Percentiles rank a stretch among this genome's conserved stretches.
phyloP scores from a whole-genome alignment of 2,329 filamentous ascomycete species.

The Pseudogymnoascus sp. region DNA sequence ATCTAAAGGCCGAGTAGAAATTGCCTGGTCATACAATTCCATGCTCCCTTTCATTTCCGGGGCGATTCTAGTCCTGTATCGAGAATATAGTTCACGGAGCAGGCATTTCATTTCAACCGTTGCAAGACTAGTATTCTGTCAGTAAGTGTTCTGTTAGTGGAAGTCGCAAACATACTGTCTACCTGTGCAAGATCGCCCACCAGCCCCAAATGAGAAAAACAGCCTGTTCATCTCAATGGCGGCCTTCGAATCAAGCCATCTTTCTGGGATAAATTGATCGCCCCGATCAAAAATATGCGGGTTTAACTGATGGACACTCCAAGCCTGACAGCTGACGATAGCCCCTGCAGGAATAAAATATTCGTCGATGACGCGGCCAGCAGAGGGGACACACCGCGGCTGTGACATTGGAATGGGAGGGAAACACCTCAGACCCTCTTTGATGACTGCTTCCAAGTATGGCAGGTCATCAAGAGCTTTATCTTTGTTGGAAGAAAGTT shows the following conservation, averaged over 20 bases:
- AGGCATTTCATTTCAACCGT: conserved; percentile 63
- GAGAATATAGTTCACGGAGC: conserved; percentile 55
- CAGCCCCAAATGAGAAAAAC: conserved; percentile 61
- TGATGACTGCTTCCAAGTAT: conserved; percentile 58
- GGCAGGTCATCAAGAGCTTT: conserved; percentile 44
- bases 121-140: conserved; percentile 43
- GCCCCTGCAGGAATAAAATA: conserved; percentile 47
- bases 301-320: conserved; percentile 54
- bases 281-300: conserved; percentile 69
- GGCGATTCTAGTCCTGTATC: conserved; percentile 45
- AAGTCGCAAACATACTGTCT: conserved; percentile 51
- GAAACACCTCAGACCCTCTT: conserved; percentile 56
- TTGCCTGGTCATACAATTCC: conserved; percentile 61
- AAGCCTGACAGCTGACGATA: conserved; percentile 56
- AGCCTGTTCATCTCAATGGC: conserved; percentile 62
- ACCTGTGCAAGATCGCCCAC: conserved; percentile 59
- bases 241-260: conserved; percentile 72
- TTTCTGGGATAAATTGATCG: conserved; percentile 70
- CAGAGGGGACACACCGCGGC: conserved; percentile 51
- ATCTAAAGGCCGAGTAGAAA: conserved; percentile 56
- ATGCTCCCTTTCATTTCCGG: conserved; percentile 53
- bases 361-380: conserved; percentile 51
- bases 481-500: conserved; percentile 41
- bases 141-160: background rate
- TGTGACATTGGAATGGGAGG: conserved; percentile 62